Base-by-base conservation (phyloP, 1,139 yeast species). In the Suhomyces anneliseae region DNA sequence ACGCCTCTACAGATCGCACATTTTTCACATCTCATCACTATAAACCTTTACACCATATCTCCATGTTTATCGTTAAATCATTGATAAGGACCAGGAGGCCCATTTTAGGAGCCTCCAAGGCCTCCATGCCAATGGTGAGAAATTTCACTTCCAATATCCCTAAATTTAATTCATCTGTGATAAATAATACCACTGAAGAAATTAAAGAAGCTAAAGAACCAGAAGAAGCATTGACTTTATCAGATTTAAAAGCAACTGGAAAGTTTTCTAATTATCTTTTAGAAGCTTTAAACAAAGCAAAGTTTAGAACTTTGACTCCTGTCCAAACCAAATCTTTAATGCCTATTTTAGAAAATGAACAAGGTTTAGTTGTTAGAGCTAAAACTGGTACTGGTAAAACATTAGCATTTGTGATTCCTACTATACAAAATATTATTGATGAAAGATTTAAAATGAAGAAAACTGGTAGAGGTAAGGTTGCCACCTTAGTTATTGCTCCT, bases 341-440 rank as follows among this genome's bases (percentile, higher is more conserved):
- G 46, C 95, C 95, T 8, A 79, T 86, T 49, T 69, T 89, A 46
- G 62, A 76, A 24, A 76, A 80, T 35, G 69, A 76, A 38, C 65
- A 64, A 10, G 92, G 95, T 54, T 73, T 90, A 46, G 90, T 90
- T 27, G 93, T 89, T 34, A 78, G 95, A 56, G 97, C 97, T 34
- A 89, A 89, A 64, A 92, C 98, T 4, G 98, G 97, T 61, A 92
- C 97, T 1, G 98, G 97, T 58, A 92, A 92, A 66, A 92, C 97
- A 0, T 82, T 88, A 51, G 95, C 97, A 0, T 92, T 90, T 64
- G 83, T 90, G 50, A 73, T 90, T 43, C 97, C 97, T 1, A 72
- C 89, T 7, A 69, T 90, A 39, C 87, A 88, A 36, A 38, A 50
- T 26, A 45, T 52, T 40, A 38, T 54, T 33, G 45, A 42, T 12